A percentile compares a stretch with the other conserved stretches of the same genome.
Evolutionary conservation across 352 stramenopile species (phyloP).

Genomic region (Globisporangium sylvaticum): DNA sequence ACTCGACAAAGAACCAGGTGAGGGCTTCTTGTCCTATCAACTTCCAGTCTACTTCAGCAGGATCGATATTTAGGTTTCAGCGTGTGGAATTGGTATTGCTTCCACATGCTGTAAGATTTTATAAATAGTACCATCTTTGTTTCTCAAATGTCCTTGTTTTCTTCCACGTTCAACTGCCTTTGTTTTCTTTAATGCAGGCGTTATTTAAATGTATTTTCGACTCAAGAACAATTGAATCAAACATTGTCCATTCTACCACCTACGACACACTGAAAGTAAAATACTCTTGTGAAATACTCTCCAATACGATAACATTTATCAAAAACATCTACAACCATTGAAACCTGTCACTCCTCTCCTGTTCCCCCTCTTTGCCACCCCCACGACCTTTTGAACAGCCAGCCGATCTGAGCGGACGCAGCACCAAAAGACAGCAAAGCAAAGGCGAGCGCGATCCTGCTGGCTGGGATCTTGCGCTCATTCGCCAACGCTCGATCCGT

Average conservation of each 20-base stretch:
- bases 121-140: too few species aligned
- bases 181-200: not conserved
- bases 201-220: not conserved
- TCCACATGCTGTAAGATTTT: too few species aligned
- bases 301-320: not conserved
- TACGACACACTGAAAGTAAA: too few species aligned
- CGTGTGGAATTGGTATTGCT: too few species aligned
- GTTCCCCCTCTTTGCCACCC: not conserved
- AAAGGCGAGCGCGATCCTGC: not conserved
- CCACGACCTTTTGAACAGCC: conserved; percentile 1
- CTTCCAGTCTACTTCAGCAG: too few species aligned
- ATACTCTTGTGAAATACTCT: too few species aligned
- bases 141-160: not conserved
- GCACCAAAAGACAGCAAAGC: not conserved
- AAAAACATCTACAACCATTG: not conserved
- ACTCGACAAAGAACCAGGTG: too few species aligned
- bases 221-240: not conserved
- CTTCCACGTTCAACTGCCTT: not conserved
- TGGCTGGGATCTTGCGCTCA: not conserved
- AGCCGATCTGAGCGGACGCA: not conserved
- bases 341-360: not conserved
- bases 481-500: not conserved
- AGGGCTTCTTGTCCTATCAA: too few species aligned
- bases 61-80: too few species aligned
- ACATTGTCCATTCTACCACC: not conserved